Evolutionary conservation across 2,329 filamentous ascomycete genomes (phyloP).

Genomic region (Diaporthe eres): DNA sequence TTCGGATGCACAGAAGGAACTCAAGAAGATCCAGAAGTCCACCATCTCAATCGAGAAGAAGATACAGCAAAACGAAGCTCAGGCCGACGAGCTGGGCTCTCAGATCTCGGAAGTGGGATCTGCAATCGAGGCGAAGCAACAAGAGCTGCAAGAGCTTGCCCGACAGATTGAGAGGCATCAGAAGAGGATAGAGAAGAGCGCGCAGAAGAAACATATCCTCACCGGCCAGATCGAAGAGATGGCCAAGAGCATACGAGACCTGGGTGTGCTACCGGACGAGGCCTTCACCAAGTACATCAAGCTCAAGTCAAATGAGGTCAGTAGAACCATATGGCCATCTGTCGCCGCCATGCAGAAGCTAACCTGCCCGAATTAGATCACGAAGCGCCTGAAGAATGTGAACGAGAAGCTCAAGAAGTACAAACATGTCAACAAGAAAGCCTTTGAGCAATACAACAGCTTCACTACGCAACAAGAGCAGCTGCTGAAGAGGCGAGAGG

Average conservation of each 20-base stretch:
- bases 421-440: constrained; percentile 99
- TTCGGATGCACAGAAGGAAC: constrained; percentile 83
- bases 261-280: constrained; percentile 94
- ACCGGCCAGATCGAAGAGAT: constrained; percentile 84
- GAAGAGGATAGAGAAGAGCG: constrained; percentile 91
- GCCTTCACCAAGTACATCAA: constrained; percentile 92
- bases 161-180: constrained; percentile 86
- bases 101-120: constrained; percentile 70
- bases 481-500: constrained; percentile 85
- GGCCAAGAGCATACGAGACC: constrained; percentile 88
- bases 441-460: constrained; percentile 98
- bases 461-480: constrained; percentile 94
- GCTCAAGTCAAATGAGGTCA: constrained; percentile 82
- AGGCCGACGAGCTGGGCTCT: constrained; percentile 69
- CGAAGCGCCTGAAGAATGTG: constrained; percentile 85
- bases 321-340: constrained; percentile 46
- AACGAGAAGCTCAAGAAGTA: constrained; percentile 96
- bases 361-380: constrained; percentile 59
- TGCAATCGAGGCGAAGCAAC: constrained; percentile 74
- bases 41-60: constrained; percentile 77
- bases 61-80: constrained; percentile 80
- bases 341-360: constrained; percentile 10
- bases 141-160: constrained; percentile 81
- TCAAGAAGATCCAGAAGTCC: constrained; percentile 81
- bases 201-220: constrained; percentile 87